Evolutionary conservation across 2,329 filamentous ascomycete genomes (phyloP), one percentile per base, ranked within the genome.

Genomic region (Fonsecaea erecta): DNA sequence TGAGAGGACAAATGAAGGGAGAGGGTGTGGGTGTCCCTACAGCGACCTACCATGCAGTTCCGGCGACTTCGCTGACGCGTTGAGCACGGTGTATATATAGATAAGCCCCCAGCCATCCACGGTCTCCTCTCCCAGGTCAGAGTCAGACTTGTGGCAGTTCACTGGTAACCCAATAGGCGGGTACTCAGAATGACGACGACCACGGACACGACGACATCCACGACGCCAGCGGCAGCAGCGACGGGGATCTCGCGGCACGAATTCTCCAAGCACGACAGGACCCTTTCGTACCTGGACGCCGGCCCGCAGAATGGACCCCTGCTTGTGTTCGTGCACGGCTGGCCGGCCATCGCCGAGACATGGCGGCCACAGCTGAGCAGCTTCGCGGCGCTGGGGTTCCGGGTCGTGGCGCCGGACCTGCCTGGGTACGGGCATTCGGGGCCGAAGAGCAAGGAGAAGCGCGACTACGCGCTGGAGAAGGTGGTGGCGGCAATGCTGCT

Each of bases 321-420:
- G 1, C 7, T 70, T 7, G 62, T 82, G 8, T 75, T 83, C 21
- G 72, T 80, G 16, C 84, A 85, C 72, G 83, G 83, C 64, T 85
- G 80, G 71, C 83, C 83, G 2, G 81, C 82, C 62, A 71, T 76
- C 26, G 80, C 82, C 0, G 72, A 74, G 1, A 74, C 82, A 26
- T 85, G 82, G 82, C 70, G 74, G 8, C 74, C 76, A 24, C 72
- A 83, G 34, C 73, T 81, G 26, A 74, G 74, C 34, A 70, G 77
- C 34, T 75, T 83, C 9, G 74, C 78, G 18, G 67, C 75, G 3
- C 73, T 76, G 3, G 75, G 77, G 57, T 76, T 81, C 71, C 76
- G 79, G 35, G 75, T 79, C 57, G 67, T 81, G 21, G 75, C 76
- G 1, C 72, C 75, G 0, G 79, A 81, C 68, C 71, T 77, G 24